Evolutionary conservation across 1,284 basidiomycete genomes (phyloP), one percentile per base, ranked within the genome.

Genomic region (Butyriboletus appendiculatus): DNA sequence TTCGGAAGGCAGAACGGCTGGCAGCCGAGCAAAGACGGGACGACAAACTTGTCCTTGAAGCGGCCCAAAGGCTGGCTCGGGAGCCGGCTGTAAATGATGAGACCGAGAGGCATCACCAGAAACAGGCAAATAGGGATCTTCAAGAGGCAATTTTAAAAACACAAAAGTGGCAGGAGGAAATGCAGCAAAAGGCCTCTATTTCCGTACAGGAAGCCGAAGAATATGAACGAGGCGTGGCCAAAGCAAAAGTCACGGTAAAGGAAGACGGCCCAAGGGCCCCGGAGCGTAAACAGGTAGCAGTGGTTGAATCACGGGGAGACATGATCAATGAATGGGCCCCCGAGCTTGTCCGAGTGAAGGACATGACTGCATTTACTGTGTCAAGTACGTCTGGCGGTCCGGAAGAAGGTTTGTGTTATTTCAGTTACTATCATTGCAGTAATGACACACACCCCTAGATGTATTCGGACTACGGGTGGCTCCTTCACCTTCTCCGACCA

Each of bases 401-500:
- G 18, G 56, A 62, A 45, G 69, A 69, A 68, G 67, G 70, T 72
- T 41, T 5, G 61, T 54, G 11, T 46, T 26, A 45, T 49, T 54
- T n/a, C 10, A 20, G 33, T 52, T 48, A 42, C 16, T 53, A 22
- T 42, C 41, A 24, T 35, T 39, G 35, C 38, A 40, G 38, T 33
- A 52, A 15, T 57, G 16, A 57, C 54, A 30, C 8, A 45, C 16
- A 3, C 34, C 35, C 38, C 5, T 52, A 85, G 88, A 88, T 67
- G 75, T 86, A 20, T 88, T 90, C 63, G 77, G 79, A 30, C 64
- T 76, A 37, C 72, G 73, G n/a, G 62, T 72, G 22, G 62, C 68
- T 18, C 71, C 76, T 39, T 66, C 73, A 18, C 62, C 65, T 22
- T 65, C 63, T 5, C 63, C 59, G 20, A 63, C 65, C 18, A 73